Percentiles rank a stretch among this genome's conserved stretches.
phyloP scores from a whole-genome alignment of 2,329 filamentous ascomycete species.

The Fusarium brevicatenulatum region DNA sequence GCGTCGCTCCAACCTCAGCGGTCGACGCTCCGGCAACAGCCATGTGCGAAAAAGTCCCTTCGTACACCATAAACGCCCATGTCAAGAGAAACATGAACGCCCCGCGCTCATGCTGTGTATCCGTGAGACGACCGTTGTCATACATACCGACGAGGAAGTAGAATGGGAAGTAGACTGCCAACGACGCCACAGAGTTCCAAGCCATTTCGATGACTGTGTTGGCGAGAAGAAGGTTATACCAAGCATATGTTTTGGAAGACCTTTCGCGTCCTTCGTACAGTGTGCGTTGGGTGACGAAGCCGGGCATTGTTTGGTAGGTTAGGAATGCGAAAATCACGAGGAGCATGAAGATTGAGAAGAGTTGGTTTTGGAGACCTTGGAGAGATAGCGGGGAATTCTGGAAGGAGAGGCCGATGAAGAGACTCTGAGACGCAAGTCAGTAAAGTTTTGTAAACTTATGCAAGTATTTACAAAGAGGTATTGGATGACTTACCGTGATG shows the following conservation, averaged over 20 bases:
- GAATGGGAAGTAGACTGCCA: slow-evolving; percentile 45
- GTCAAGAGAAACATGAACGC: slow-evolving; percentile 71
- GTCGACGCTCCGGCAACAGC: slow-evolving; percentile 69
- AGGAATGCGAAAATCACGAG: slow-evolving; percentile 82
- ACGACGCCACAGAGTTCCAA: slow-evolving; percentile 69
- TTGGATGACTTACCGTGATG: slow-evolving; percentile 1
- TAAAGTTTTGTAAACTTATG: rapidly evolving
- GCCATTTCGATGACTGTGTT: slow-evolving; percentile 88
- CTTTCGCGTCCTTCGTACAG: slow-evolving; percentile 87
- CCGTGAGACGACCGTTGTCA: slow-evolving; percentile 69
- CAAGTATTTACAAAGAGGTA: rapidly evolving
- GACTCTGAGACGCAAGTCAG: slow-evolving; percentile 55
- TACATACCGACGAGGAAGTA: slow-evolving; percentile 75
- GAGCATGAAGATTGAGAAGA: slow-evolving; percentile 86
- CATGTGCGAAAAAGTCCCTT: slow-evolving; percentile 72
- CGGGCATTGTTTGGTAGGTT: slow-evolving; percentile 82
- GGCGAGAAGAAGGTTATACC: slow-evolving; percentile 83
- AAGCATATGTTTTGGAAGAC: slow-evolving; percentile 83
- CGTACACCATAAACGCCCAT: slow-evolving; percentile 71
- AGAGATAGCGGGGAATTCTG: slow-evolving; percentile 71
- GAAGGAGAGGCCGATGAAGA: slow-evolving; percentile 86
- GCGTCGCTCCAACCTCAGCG: slow-evolving; percentile 46
- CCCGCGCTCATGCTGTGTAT: slow-evolving; percentile 62
- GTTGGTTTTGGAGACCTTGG: slow-evolving; percentile 79
- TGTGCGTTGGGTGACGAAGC: slow-evolving; percentile 81